A percentile compares a stretch with the other conserved stretches of the same genome.
phyloP scores from a whole-genome alignment of 1,139 yeast species.

The Scheffersomyces illinoinensis region DNA sequence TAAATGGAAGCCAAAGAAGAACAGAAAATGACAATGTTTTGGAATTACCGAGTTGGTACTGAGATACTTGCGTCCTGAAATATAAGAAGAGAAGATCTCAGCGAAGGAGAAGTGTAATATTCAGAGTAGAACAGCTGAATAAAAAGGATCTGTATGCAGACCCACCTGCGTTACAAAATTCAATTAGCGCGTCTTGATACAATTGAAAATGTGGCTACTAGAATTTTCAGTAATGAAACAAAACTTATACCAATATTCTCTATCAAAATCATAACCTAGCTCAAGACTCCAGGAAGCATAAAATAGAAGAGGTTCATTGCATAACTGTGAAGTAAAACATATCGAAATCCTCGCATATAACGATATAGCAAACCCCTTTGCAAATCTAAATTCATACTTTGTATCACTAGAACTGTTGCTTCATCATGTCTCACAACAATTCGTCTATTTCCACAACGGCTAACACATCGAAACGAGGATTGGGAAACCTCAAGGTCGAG shows the following conservation, averaged over 20 bases:
- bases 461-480: conserved; percentile 21
- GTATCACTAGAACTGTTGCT: background rate
- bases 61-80: too few species aligned
- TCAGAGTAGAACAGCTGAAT: too few species aligned
- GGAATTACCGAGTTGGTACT: too few species aligned
- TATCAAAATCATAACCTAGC: background rate
- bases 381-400: background rate
- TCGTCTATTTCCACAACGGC: conserved; percentile 13
- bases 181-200: background rate
- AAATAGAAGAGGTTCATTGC: background rate
- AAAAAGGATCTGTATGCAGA: too few species aligned
- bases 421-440: conserved; percentile 15
- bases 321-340: background rate
- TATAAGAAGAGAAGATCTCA: too few species aligned
- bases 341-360: background rate
- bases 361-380: background rate
- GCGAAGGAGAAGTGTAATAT: too few species aligned
- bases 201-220: background rate
- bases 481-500: conserved; percentile 53
- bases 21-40: too few species aligned
- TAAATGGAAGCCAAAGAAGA: too few species aligned
- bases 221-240: background rate
- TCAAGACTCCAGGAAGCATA: background rate
- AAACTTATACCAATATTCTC: too few species aligned
- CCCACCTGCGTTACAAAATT: too few species aligned